phyloP scores from a whole-genome alignment of 2,329 filamentous ascomycete species.

The Fusarium pininemorale region DNA sequence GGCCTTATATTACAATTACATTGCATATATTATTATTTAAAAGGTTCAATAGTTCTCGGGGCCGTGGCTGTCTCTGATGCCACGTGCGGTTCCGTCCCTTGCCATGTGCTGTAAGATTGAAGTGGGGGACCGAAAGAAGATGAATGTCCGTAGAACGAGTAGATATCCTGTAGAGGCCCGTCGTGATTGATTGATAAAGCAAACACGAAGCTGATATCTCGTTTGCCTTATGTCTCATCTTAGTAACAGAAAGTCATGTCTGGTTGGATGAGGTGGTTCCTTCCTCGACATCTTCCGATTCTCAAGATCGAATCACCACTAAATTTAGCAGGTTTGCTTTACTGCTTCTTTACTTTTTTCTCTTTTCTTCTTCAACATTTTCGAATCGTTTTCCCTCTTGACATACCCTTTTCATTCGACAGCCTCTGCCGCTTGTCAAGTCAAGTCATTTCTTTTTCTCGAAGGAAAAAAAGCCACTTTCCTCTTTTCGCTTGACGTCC shows the following conservation, averaged over 20 bases:
- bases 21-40: constrained; percentile 6
- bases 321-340: not conserved
- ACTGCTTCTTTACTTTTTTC: not conserved
- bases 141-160: not conserved
- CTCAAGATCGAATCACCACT: not conserved
- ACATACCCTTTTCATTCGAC: not conserved
- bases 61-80: constrained; percentile 29
- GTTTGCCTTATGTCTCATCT: not conserved
- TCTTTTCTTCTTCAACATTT: not conserved
- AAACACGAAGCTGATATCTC: constrained; percentile 1
- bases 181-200: not conserved
- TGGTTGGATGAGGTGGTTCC: not conserved
- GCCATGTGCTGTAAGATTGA: constrained; percentile 16
- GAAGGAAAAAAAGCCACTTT: not conserved
- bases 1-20: not conserved
- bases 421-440: not conserved
- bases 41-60: constrained; percentile 5
- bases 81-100: constrained; percentile 33
- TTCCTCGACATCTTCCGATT: not conserved
- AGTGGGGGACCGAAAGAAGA: constrained; percentile 23
- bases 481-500: constrained; percentile 19
- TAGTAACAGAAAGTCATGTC: not conserved
- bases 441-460: not conserved
- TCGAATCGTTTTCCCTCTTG: not conserved
- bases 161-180: not conserved